Evolutionary conservation across 2,329 filamentous ascomycete species (phyloP), one percentile per base, ranked within the genome.

Genomic region (Eurotiales sp.): DNA sequence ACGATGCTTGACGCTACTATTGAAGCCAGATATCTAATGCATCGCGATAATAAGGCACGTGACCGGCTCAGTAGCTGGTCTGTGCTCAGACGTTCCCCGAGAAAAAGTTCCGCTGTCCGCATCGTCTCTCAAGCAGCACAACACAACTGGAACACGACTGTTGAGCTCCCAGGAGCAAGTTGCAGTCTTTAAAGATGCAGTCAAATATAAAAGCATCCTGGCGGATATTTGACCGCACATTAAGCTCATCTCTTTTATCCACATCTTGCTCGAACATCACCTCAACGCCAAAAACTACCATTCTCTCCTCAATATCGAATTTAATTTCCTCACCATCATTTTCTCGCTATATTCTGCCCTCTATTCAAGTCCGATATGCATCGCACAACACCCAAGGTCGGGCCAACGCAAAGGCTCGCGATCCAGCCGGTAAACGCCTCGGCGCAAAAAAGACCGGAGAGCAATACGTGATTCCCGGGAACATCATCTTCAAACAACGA

Each of bases 401-500:
- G 54, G 83, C 84, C 71, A 95, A 87, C 64, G 59, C 61, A 55
- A 81, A 82, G 58, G 81, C 83, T 23, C 85, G 85, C 64, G 80
- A 87, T 62, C 83, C 84, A 3, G 78, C 85, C 1, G 86, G 86
- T 61, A 96, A 96, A 76, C 90, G 96, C 69, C 76, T 99, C 59
- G 93, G 93, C 60, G 91, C 92, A 4, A 99, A 99, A 79, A 90
- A 92, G 72, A 86, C 86, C 15, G 90, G 88, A 70, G 92, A 92
- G 68, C 87, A 96, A 76, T 95, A 86, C 70, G 93, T 99, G 30
- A 87, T 96, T 53, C 87, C 91, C 4, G 93, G 93, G 50, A 97
- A 96, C 77, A 99, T 99, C 72, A 88, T 99, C 73, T 99, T 93
- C 82, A 90, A 90, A 68, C 93, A 99, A 73, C 86, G 92, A 64